Base-by-base conservation (phyloP, 305 asterid species). In the Ilex paraguariensis region DNA sequence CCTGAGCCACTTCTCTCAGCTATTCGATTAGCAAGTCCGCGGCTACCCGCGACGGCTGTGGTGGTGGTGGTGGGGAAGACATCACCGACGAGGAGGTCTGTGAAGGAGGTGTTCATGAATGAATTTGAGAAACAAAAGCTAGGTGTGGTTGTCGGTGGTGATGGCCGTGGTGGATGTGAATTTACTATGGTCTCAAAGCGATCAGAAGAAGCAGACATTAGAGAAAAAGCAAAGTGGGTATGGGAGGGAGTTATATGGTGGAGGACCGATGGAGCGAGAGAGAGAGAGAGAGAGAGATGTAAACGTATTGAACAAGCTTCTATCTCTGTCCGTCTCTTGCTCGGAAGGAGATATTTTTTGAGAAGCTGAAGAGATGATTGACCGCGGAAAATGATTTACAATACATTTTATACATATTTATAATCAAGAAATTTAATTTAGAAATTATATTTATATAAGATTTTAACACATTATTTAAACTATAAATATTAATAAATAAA, bases 1-100 rank as follows among this genome's bases (percentile, higher is more conserved):
- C 56, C 56, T n/a, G 56, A 52, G 11, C 56, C 56, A n/a, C 28
- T 52, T 52, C 56, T 52, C 56, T 52, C 56, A 8, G 31, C 56
- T 14, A 52, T 52, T 2, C 56, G 31, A 52, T 52, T 21, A 7
- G 30, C 28, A 52, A 52, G 31, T 14, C 56, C 56, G 28, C 56
- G 28, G 56, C 31, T 0, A 52, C 28, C 56, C n/a, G 14, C 54
- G 13, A 8, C 50, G 1, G 50, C 50, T 45, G 50, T 0, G 8
- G 49, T 13, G 8, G 49, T 13, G 30, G 8, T 14, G 31, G 10
- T 14, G 28, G 56, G 31, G 31, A 13, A 52, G 31, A 7, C 56
- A 52, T 52, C 31, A 5, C 28, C 1, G 31, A 21, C 28, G 6
- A 52, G 31, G 6, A 52, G 30, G 31, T 52, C 56, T 6, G 56